Evolutionary conservation across 495 filamentous ascomycete species (phyloP).

Genomic region (Penicillium malachiteum): DNA sequence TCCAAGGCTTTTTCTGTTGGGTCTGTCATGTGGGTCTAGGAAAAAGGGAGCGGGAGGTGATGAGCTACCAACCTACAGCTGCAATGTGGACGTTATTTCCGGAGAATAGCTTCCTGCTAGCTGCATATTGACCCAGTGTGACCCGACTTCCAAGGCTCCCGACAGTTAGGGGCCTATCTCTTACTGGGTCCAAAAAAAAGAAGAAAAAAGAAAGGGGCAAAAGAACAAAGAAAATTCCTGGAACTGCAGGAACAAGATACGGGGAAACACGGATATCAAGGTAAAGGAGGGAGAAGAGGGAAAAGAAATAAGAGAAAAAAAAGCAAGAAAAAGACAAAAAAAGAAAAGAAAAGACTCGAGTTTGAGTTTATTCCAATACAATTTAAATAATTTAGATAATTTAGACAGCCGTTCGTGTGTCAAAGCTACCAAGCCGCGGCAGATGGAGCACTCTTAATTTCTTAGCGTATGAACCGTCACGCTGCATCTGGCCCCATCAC

Average conservation of each 20-base stretch:
- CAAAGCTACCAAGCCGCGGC: constrained; percentile 8
- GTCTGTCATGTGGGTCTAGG: constrained; percentile 16
- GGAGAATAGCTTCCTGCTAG: constrained; percentile 7
- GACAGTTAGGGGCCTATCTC: neutral
- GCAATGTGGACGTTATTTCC: constrained; percentile 17
- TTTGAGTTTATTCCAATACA: constrained; percentile 8
- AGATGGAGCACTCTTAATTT: constrained; percentile 26
- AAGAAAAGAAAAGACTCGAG: neutral
- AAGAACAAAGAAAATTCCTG: neutral
- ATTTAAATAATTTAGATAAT: neutral
- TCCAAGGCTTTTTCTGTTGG: neutral
- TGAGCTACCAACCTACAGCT: constrained; percentile 10
- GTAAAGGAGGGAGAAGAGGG: too few relatives aligned
- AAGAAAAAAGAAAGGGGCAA: neutral
- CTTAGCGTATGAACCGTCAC: constrained; percentile 25
- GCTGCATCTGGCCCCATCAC: constrained; percentile 23
- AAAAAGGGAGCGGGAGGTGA: neutral
- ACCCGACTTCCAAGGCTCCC: neutral
- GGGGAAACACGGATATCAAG: neutral
- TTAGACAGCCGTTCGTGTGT: constrained; percentile 14
- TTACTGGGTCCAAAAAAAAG: neutral
- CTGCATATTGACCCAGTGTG: constrained; percentile 15
- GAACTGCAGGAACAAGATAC: neutral
- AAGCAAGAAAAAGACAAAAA: too few relatives aligned
- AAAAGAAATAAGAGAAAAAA: too few relatives aligned